phyloP scores from a whole-genome alignment of 192 early-diverging fungal genomes.

The Dissophora ornata region DNA sequence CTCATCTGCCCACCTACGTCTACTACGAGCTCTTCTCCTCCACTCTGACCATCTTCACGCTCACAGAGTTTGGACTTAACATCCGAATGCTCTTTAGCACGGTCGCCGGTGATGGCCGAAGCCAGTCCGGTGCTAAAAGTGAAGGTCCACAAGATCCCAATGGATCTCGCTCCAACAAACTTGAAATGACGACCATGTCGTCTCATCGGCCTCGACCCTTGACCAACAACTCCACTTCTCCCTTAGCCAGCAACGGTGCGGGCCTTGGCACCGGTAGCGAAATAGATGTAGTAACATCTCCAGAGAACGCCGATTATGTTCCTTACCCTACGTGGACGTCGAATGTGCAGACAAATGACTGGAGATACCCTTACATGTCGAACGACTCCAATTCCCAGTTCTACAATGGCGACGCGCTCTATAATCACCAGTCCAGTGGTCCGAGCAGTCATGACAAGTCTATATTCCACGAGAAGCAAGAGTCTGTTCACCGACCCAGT shows the following conservation, averaged over 20 bases:
- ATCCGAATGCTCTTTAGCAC: constrained; percentile 51
- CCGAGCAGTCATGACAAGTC: background rate
- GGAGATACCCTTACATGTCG: constrained; percentile 1
- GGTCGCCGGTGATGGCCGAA: constrained; percentile 1
- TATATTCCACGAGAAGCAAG: background rate
- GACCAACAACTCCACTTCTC: constrained; percentile 43
- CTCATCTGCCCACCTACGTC: constrained; percentile 41
- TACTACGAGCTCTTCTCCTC: constrained; percentile 54
- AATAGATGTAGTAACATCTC: constrained; percentile 3
- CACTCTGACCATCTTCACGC: constrained; percentile 44
- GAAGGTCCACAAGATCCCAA: background rate
- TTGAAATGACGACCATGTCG: constrained; percentile 25
- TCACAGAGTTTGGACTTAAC: constrained; percentile 56
- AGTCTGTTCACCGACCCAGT: background rate
- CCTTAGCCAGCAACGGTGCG: constrained; percentile 22
- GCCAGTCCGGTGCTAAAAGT: background rate
- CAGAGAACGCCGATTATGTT: constrained; percentile 6
- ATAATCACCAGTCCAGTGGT: background rate
- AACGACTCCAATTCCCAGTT: background rate
- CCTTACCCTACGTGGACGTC: background rate
- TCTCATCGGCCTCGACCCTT: constrained; percentile 19
- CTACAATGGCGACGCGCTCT: background rate
- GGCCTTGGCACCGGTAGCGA: constrained; percentile 22
- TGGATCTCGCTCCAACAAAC: constrained; percentile 8
- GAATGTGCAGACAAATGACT: background rate